Evolutionary conservation across 192 early-diverging fungal species (phyloP), one percentile per base, ranked within the genome.

Genomic region (Entomortierella lignicola): DNA sequence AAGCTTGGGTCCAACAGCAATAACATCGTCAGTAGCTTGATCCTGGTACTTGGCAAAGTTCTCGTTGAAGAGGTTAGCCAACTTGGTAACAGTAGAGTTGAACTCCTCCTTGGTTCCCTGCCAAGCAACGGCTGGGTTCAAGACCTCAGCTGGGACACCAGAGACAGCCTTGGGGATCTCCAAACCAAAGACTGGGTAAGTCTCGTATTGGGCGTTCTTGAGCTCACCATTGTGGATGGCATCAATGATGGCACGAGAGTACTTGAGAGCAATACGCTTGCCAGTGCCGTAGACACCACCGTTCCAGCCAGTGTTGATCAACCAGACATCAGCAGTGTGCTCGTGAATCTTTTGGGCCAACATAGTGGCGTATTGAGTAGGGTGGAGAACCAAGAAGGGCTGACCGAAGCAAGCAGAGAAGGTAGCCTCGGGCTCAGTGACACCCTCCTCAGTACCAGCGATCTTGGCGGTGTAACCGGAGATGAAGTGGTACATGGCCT

Each of bases 261-360:
- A 97, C 90, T 96, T 97, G 69, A 99, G 92, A 31, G 95, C 88
- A 75, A 96, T 95, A 50, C 97, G 94, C 91, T 97, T 95, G 72
- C 95, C 96, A n/a, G 84, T 80, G 65, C 95, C 95, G 80, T 96
- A 95, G 51, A 87, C 87, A 72, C 97, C 97, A 80, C 96, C 95
- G 85, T 91, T 95, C 97, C 96, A 99, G 66, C 97, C 97, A 60
- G 96, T 99, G 92, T 99, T 99, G 88, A 99, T 92, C 75, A 94
- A 85, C 95, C 96, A 99, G 60, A 94, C 96, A 83, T 93, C 84
- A 71, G 94, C 94, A 81, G 89, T 88, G 88, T 98, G 91, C 72
- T 84, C 55, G 12, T 90, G 85, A 88, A 99, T 97, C 91, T 99
- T 97, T 57, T 94, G 90, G 23, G 97, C 97, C 62, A 98, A 89